These are phyloP conservation scores for Saccharomycopsis hybrid DNA, from an alignment of 1,139 yeast genomes.

Conservation along the genomic window DNA sequence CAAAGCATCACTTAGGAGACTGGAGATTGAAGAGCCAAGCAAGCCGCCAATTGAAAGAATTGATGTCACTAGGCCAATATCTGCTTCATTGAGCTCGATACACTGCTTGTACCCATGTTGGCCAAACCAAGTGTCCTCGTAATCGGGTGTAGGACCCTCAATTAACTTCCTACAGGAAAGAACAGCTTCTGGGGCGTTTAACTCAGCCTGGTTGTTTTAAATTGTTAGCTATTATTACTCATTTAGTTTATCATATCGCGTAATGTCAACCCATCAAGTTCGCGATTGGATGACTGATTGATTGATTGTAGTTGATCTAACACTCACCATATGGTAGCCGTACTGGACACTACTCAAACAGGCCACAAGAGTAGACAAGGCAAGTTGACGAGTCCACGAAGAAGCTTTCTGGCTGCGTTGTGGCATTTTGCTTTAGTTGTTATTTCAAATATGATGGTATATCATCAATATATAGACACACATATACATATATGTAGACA, in stretches of 20 bases:
- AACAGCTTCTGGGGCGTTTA: constrained; percentile 73
- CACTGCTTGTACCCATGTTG: constrained; percentile 37
- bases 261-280: no score
- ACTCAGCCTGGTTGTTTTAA: constrained; percentile 43
- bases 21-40: constrained; percentile 68
- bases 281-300: no score
- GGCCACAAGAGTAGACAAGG: constrained; percentile 37
- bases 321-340: constrained; percentile 66
- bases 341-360: constrained; percentile 77
- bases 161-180: constrained; percentile 43
- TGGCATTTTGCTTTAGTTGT: neutral
- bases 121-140: constrained; percentile 26
- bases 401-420: neutral
- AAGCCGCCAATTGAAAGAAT: constrained; percentile 85
- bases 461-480: neutral
- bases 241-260: neutral
- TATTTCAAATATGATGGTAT: neutral
- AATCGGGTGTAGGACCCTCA: constrained; percentile 27
- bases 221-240: neutral
- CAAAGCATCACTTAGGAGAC: constrained; percentile 54
- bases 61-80: constrained; percentile 77
- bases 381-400: constrained; percentile 24
- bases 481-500: no score
- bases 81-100: constrained; percentile 54
- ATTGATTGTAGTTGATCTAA: neutral